A percentile compares a stretch with the other conserved stretches of the same genome.
These are phyloP conservation scores for Coemansia asiatica DNA, from an alignment of 192 early-diverging fungal species.

Conservation along the genomic window DNA sequence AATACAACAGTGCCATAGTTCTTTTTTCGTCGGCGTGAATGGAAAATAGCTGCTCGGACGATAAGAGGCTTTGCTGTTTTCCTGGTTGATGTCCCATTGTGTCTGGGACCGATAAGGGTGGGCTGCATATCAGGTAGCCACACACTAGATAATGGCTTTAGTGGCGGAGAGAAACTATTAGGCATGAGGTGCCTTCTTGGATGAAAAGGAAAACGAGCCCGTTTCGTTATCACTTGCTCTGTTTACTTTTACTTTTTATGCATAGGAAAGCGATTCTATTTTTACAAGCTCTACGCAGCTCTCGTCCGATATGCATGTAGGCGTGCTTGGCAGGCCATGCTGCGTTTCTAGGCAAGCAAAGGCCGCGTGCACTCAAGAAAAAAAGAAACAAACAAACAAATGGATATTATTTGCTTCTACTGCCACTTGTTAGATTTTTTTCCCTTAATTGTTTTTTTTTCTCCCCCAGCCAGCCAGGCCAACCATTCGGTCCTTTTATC, in stretches of 20 bases:
- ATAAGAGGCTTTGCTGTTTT: background rate
- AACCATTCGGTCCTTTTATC: background rate
- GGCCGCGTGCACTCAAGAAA: background rate
- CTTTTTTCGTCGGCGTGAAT: background rate
- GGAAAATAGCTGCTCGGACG: background rate
- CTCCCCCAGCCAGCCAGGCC: background rate
- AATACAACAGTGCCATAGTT: background rate
- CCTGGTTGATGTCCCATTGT: background rate
- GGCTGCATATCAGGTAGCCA: background rate
- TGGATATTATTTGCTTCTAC: background rate
- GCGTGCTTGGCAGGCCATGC: background rate
- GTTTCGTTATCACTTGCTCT: background rate
- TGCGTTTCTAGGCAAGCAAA: background rate
- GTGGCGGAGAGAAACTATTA: background rate
- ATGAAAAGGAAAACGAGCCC: background rate
- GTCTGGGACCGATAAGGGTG: background rate
- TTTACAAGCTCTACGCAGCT: background rate
- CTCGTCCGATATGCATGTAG: background rate
- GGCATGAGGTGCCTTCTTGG: background rate
- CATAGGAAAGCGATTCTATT: background rate
- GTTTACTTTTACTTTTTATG: background rate
- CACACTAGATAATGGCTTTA: background rate
- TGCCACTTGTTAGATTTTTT: background rate
- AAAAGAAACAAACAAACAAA: background rate
- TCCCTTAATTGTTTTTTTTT: background rate